Evolutionary conservation across 805 yeast genomes (phyloP).

Genomic region (Tetrapisispora fleetii): DNA sequence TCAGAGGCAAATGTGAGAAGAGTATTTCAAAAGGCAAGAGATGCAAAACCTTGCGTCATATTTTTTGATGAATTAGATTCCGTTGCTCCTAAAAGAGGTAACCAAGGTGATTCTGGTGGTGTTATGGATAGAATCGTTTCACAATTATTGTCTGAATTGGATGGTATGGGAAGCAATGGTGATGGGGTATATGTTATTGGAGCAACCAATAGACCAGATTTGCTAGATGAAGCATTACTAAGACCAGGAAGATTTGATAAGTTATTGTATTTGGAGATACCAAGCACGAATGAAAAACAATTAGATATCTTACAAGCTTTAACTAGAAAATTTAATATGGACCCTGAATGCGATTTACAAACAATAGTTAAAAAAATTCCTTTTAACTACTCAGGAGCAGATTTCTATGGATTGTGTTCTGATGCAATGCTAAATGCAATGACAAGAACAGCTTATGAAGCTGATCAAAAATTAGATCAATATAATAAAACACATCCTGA

Average conservation of each 20-base stretch:
- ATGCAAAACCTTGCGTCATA: slow-evolving; percentile 94
- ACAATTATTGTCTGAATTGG: slow-evolving; percentile 86
- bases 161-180: slow-evolving; percentile 82
- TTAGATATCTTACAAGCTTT: slow-evolving; percentile 76
- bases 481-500: slow-evolving; percentile 39
- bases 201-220: slow-evolving; percentile 96
- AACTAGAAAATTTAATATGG: slow-evolving; percentile 68
- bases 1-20: slow-evolving; percentile 94
- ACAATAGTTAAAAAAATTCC: slow-evolving; percentile 64
- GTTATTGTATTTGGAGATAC: slow-evolving; percentile 84
- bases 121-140: slow-evolving; percentile 98
- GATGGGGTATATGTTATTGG: slow-evolving; percentile 95
- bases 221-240: slow-evolving; percentile 84
- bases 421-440: slow-evolving; percentile 95
- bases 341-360: slow-evolving; percentile 47
- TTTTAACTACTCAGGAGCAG: slow-evolving; percentile 94
- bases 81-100: slow-evolving; percentile 96
- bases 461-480: slow-evolving; percentile 51
- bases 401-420: slow-evolving; percentile 89
- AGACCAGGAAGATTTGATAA: slow-evolving; percentile 95
- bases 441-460: slow-evolving; percentile 75
- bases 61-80: slow-evolving; percentile 97
- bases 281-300: slow-evolving; percentile 87
- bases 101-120: slow-evolving; percentile 98
- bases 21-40: slow-evolving; percentile 89